Percentiles rank a stretch among this genome's conserved stretches.
Conservation (phyloP, 192 early-diverging fungal species). For the Backusella mclennaniae region DNA sequence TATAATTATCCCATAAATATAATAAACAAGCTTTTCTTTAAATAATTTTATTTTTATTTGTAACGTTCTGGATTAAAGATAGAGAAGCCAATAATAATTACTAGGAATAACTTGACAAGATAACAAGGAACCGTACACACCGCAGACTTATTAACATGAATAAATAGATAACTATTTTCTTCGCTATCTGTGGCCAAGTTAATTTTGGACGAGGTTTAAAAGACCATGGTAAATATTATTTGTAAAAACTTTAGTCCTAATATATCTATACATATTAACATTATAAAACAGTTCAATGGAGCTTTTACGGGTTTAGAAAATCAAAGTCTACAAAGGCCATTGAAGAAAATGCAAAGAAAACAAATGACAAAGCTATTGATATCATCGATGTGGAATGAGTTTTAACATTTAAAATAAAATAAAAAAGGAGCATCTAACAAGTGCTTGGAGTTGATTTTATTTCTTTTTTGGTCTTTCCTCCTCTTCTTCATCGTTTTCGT, state of each 20-base stretch:
- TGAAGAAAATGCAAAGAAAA: background rate
- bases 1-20: too few relatives aligned
- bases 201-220: background rate
- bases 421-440: background rate
- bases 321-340: background rate
- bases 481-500: background rate
- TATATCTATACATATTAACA: background rate
- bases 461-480: slow-evolving; percentile 14
- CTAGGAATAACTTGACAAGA: too few relatives aligned
- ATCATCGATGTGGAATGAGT: background rate
- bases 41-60: too few relatives aligned
- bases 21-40: too few relatives aligned
- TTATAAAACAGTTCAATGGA: background rate
- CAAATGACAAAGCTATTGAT: background rate
- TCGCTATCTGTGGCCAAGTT: background rate
- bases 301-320: background rate
- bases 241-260: background rate
- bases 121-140: too few relatives aligned
- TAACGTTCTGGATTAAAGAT: too few relatives aligned
- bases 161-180: background rate
- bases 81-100: too few relatives aligned
- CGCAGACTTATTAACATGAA: background rate
- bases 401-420: background rate
- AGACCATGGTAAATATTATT: background rate
- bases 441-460: background rate